Evolutionary conservation across 208 protist species (phyloP), one percentile per base, ranked within the genome.

Genomic region (Borovskyia barvae): DNA sequence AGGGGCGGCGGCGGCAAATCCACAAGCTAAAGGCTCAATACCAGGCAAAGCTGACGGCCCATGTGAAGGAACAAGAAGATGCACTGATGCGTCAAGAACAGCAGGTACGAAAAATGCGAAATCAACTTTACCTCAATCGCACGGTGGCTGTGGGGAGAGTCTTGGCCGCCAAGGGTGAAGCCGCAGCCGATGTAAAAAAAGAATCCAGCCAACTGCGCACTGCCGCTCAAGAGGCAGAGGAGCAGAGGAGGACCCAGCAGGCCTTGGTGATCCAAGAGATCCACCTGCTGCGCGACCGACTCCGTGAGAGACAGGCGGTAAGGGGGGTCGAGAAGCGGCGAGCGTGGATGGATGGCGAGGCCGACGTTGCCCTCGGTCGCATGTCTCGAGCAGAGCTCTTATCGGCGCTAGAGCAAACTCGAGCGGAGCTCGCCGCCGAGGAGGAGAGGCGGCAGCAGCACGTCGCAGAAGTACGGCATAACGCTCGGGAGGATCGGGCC

Each of bases 251-350:
- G 22, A 62, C 67, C 14, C 59, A 80, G 48, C 77, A 79, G 65
- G 58, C 75, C 3, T 29, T 79, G 26, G 36, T 81, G 14, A 91
- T 91, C 56, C 66, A 82, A n/a, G 72, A 87, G 28, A 85, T 91
- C 25, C 69, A 72, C 8, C 50, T 68, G 36, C 55, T 91, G 36
- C 79, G 72, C 9, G 68, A 75, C 53, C 68, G 80, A n/a, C 70
- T 81, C n/a, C 73, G 67, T 11, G 57, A 74, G 41, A 40, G 50
- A 49, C 55, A 70, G 45, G 69, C 46, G 2, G 71, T 47, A 8
- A 17, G 72, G 43, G 51, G 53, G 9, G 41, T 36, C 26, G 63
- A 77, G 51, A 52, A 56, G n/a, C 66, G 64, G 3, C 53, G 28
- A 3, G 57, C 43, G 33, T 60, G 41, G 32, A 49, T 36, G 24